phyloP scores from a whole-genome alignment of 78 protist species.

The Mantamonas sphyraenae region DNA sequence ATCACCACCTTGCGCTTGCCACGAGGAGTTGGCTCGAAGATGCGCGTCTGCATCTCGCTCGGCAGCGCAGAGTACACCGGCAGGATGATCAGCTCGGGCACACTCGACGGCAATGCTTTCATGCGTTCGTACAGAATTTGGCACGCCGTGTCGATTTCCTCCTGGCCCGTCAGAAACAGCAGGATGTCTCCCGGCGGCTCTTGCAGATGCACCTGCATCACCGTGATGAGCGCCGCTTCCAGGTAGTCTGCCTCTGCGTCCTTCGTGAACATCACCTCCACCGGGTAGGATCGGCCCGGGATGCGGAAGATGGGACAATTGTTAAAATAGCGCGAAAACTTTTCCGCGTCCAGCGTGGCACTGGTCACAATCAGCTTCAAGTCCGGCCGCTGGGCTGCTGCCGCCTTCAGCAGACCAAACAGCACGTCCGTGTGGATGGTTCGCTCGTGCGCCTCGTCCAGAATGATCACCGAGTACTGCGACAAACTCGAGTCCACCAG shows the following conservation, averaged over 20 bases:
- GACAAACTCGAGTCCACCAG: constrained; percentile 69
- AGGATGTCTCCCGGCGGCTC: constrained; percentile 98
- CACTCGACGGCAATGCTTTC: constrained; percentile 70
- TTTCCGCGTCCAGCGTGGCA: constrained; percentile 97
- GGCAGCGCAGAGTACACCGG: constrained; percentile 91
- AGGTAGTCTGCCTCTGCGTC: constrained; percentile 94
- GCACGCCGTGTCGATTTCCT: constrained; percentile 96
- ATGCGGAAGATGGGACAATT: constrained; percentile 83
- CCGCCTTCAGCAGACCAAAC: constrained; percentile 89
- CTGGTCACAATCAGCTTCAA: constrained; percentile 94
- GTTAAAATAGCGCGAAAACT: constrained; percentile 88
- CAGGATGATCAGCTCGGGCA: constrained; percentile 79
- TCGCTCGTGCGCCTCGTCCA: constrained; percentile 99
- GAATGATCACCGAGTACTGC: constrained; percentile 66
- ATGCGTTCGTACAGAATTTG: constrained; percentile 90
- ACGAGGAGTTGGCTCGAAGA: constrained; percentile 91
- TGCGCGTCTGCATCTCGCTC: constrained; percentile 80
- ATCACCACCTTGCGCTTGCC: constrained; percentile 65
- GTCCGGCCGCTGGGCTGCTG: constrained; percentile 52
- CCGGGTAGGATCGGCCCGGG: constrained; percentile 91
- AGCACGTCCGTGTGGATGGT: constrained; percentile 96
- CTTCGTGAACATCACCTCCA: constrained; percentile 80
- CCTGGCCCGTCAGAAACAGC: constrained; percentile 96
- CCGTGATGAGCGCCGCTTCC: constrained; percentile 92
- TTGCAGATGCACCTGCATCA: constrained; percentile 88